Base-by-base conservation (phyloP, 228 moss, liverwort and hornwort species). In the Sphagnum magellanicum region DNA sequence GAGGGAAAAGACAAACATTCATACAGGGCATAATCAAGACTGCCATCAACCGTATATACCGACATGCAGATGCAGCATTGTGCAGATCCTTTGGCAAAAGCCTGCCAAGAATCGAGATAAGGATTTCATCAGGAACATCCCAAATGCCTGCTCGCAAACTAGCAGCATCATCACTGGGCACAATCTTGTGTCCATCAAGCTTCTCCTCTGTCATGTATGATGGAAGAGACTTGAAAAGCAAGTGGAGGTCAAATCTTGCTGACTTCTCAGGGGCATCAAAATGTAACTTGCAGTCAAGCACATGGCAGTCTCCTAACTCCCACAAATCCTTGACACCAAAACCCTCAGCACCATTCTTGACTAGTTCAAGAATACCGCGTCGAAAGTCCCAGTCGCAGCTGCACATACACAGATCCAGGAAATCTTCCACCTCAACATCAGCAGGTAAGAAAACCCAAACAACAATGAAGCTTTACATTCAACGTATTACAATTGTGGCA, bases 21-120 rank as follows among this genome's bases (percentile, higher is more conserved):
- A 97, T 91, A 79, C 93, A 93, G 58, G 97, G 97, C 91, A 97
- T 93, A 58, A 97, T 86, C 52, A 88, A 83, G 52, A 86, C 87
- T 53, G 85, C 90, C 85, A 91, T 83, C 72, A 85, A 64, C 59
- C 81, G 78, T 14, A 82, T 81, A 68, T 97, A 93, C 49, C 90
- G 89, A 81, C 88, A 90, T 47, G 86, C 93, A 49, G 91, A 88
- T 59, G 93, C 93, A 48, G 86, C 80, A 67, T 84, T 87, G 61
- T 85, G 87, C 59, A 97, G 90, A 80, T 93, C 93, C 67, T 78
- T 83, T 5, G 97, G 84, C 50, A 87, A 75, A 12, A 93, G 75
- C 70, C 81, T 88, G 60, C 83, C 75, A 59, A 97, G 81, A 48
- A 83, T 81, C 59, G 79, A 73, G 15, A 84, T 84, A 14, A 93